These are phyloP conservation scores for Gaertneriomyces semiglobifer DNA, from an alignment of 192 early-diverging fungal species.

Conservation along the genomic window DNA sequence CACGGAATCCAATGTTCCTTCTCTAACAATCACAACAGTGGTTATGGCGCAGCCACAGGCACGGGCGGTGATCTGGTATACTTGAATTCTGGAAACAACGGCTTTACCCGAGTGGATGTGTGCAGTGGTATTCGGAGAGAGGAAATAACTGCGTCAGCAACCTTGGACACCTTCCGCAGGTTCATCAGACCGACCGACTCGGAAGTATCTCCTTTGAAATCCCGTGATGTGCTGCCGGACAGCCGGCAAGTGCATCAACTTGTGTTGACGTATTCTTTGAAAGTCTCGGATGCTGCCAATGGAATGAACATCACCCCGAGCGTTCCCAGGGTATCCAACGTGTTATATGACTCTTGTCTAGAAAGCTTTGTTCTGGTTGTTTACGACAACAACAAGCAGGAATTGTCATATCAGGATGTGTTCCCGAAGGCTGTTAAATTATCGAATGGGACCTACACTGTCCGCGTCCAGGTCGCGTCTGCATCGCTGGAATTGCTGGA, in stretches of 20 bases:
- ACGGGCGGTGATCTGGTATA: constrained; percentile 31
- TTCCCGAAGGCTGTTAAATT: constrained; percentile 70
- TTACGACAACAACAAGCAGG: constrained; percentile 77
- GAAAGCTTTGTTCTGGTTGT: constrained; percentile 67
- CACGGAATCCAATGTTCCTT: constrained; percentile 63
- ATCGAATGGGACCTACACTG: constrained; percentile 74
- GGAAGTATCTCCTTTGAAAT: constrained; percentile 60
- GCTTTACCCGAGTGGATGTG: constrained; percentile 71
- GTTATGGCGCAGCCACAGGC: constrained; percentile 22
- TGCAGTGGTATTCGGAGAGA: constrained; percentile 68
- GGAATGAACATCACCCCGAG: constrained; percentile 52
- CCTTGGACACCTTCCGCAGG: constrained; percentile 61
- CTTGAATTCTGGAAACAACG: constrained; percentile 44
- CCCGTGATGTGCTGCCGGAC: constrained; percentile 74
- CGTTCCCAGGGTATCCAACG: constrained; percentile 58
- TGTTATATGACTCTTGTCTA: constrained; percentile 72
- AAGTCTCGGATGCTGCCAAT: constrained; percentile 40
- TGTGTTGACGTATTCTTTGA: constrained; percentile 70
- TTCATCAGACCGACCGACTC: constrained; percentile 64
- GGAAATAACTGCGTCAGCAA: constrained; percentile 52
- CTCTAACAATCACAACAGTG: constrained; percentile 30
- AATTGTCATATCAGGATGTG: constrained; percentile 63
- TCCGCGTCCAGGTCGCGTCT: constrained; percentile 76
- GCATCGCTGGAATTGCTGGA: constrained; percentile 68
- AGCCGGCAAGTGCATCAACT: constrained; percentile 67